Conservation (phyloP, 2,329 filamentous ascomycete genomes). For the Xylaria sp. region DNA sequence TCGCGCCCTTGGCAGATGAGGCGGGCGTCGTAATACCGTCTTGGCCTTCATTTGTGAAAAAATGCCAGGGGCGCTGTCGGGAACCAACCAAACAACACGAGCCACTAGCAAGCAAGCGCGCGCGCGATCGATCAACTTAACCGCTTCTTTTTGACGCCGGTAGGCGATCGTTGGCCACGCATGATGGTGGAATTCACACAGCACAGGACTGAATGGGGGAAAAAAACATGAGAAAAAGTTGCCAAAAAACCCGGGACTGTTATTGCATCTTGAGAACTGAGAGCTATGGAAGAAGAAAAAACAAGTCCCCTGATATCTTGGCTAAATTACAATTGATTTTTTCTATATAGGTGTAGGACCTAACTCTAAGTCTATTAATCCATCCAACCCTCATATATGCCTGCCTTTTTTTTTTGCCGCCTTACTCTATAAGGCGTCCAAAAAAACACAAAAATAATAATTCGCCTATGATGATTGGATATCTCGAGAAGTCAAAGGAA, state of each 20-base stretch:
- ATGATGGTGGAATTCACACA: too few species aligned
- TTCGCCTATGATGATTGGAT: slow-evolving; percentile 23
- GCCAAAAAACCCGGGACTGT: too few species aligned
- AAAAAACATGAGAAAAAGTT: too few species aligned
- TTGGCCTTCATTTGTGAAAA: too few species aligned
- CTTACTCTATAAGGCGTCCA: slow-evolving; percentile 13
- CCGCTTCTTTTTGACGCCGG: too few species aligned
- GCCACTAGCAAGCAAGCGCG: too few species aligned
- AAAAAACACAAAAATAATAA: too few species aligned
- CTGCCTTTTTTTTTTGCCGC: slow-evolving; percentile 8
- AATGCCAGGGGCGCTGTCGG: too few species aligned
- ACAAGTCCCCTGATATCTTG: slow-evolving; percentile 1
- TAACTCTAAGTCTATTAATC: slow-evolving; percentile 22
- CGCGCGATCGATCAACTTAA: too few species aligned
- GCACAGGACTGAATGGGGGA: too few species aligned
- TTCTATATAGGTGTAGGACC: slow-evolving; percentile 9
- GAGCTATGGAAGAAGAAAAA: neutral
- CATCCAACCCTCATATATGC: slow-evolving; percentile 5
- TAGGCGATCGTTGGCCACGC: too few species aligned
- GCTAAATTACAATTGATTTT: slow-evolving; percentile 24
- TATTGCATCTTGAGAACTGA: neutral
- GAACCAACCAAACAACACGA: too few species aligned
- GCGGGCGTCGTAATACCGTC: neutral
- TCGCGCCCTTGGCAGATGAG: neutral
- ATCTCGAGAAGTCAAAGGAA: slow-evolving; percentile 26